These are phyloP conservation scores for Suillus ampliporus DNA, from an alignment of 768 basidiomycete species.

Conservation along the genomic window DNA sequence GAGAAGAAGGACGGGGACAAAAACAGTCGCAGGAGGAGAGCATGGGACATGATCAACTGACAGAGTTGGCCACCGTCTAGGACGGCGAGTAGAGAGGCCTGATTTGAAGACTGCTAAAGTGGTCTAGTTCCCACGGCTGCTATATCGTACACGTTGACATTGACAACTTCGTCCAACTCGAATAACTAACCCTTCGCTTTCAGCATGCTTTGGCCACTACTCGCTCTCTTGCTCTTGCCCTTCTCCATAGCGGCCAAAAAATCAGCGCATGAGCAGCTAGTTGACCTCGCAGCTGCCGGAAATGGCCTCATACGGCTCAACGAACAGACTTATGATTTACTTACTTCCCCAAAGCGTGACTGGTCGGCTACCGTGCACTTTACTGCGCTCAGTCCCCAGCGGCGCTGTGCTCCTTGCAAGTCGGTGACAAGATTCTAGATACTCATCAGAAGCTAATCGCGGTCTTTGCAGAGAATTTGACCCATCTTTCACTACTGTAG, in stretches of 20 bases:
- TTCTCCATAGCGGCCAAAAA: constrained; percentile 36
- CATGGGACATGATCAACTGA: constrained; percentile 71
- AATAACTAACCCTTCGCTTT: constrained; percentile 6
- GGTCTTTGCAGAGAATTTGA: constrained; percentile 73
- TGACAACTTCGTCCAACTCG: not conserved
- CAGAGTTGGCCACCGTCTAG: constrained; percentile 16
- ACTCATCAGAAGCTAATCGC: not conserved
- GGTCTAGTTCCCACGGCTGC: constrained; percentile 16
- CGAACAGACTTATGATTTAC: constrained; percentile 73
- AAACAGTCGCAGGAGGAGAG: constrained; percentile 87
- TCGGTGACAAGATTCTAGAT: constrained; percentile 45
- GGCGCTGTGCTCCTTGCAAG: constrained; percentile 94
- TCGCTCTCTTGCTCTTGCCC: constrained; percentile 40
- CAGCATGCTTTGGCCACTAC: constrained; percentile 27
- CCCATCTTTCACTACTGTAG: constrained; percentile 81
- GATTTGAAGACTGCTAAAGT: too few species aligned
- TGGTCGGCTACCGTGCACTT: constrained; percentile 90
- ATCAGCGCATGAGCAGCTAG: constrained; percentile 58
- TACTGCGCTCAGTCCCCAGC: constrained; percentile 82
- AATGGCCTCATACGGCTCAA: constrained; percentile 87
- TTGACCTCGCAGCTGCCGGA: constrained; percentile 68
- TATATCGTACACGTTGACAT: constrained; percentile 9
- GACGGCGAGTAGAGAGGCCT: constrained; percentile 15
- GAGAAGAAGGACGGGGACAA: constrained; percentile 93
- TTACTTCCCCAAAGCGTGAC: constrained; percentile 75